Evolutionary conservation across 257 asterid genomes (phyloP), one percentile per base, ranked within the genome.

Genomic region (Apocynum venetum): DNA sequence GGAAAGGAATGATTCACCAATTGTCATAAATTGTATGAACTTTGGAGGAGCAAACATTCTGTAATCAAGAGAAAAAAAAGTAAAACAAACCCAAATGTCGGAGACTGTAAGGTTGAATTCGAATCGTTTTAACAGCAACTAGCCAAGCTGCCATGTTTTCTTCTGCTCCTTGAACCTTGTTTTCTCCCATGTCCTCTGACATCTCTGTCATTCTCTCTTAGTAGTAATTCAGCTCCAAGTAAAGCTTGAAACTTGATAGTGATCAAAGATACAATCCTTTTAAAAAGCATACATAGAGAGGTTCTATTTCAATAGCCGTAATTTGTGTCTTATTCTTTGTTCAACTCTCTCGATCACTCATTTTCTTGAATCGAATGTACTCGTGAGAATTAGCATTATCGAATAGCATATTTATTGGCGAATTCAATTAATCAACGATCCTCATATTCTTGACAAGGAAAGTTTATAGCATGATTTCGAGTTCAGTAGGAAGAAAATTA

Each of bases 81-180:
- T 48, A 0, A 63, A 69, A 31, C 2, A 35, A 64, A 94, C 98
- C 97, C 40, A 94, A 89, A 79, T 94, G 86, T 78, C 93, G 96
- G 77, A 94, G 98, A 72, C 78, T 84, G 74, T 92, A 92, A 78
- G 98, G 97, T 57, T 78, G 97, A 85, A 94, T 91, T 86, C 90
- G 91, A 85, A 94, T 89, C 56, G 87, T 87, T 84, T 91, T 85
- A 69, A 89, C 87, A 44, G 95, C 96, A 52, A 94, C 83, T 78
- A 94, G 98, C 98, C 98, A 95, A 81, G 98, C 98, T 57, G 97
- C 98, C 97, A 93, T 90, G 83, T 91, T 95, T 79, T 85, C 96
- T 78, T 85, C 89, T 72, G 76, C 89, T 51, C 76, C 85, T 49
- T 66, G 88, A 61, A 6, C 63, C 56, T 67, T 72, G 51, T 87